phyloP scores from a whole-genome alignment of 179 eudicot genomes.

The Camellia oleifera region DNA sequence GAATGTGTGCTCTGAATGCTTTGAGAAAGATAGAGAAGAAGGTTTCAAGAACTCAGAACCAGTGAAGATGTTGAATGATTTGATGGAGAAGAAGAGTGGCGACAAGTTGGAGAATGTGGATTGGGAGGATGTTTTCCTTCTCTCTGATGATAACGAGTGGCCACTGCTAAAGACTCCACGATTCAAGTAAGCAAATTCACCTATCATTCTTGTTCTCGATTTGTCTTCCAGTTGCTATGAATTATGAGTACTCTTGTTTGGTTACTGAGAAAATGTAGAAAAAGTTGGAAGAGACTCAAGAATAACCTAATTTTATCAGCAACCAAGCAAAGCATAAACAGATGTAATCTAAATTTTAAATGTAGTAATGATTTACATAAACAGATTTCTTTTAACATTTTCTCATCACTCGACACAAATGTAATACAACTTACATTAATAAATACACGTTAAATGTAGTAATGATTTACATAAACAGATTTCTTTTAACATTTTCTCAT shows the following conservation, averaged over 20 bases:
- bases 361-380: no score
- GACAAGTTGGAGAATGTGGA: slow-evolving; percentile 60
- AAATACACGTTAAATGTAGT: no score
- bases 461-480: no score
- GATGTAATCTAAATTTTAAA: no score
- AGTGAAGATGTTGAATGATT: slow-evolving; percentile 49
- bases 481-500: no score
- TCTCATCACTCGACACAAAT: no score
- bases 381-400: no score
- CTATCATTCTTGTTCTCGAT: not conserved
- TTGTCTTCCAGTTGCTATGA: not conserved
- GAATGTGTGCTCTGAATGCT: slow-evolving; percentile 65
- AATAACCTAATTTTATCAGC: no score
- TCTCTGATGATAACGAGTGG: slow-evolving; percentile 69
- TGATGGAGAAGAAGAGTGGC: slow-evolving; percentile 33
- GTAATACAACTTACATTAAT: no score
- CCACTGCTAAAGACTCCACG: slow-evolving; percentile 51
- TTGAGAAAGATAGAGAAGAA: slow-evolving; percentile 67
- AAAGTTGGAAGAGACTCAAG: not conserved
- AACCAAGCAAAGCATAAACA: no score
- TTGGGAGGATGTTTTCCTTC: slow-evolving; percentile 86
- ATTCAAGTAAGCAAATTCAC: slow-evolving; percentile 56
- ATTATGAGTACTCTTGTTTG: not conserved
- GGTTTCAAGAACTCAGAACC: slow-evolving; percentile 48
- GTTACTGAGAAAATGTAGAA: not conserved